Evolutionary conservation across 2,329 filamentous ascomycete species (phyloP).

Genomic region (Graphilbum fragrans): DNA sequence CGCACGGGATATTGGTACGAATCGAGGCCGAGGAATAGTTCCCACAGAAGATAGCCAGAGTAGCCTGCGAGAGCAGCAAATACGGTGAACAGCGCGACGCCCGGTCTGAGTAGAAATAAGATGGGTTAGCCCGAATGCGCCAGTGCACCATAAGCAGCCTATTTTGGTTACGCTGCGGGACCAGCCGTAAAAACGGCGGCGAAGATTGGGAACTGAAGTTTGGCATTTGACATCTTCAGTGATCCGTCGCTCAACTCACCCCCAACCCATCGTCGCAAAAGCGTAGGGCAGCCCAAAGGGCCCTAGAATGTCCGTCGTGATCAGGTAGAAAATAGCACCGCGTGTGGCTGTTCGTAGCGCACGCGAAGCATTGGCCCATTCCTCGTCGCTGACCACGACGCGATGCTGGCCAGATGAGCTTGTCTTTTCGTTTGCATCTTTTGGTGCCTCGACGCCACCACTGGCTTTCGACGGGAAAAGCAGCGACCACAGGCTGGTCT

Average conservation of each 20-base stretch:
- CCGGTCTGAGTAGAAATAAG: conserved; percentile 24
- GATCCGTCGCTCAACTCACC: too few species aligned
- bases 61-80: conserved; percentile 28
- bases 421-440: too few species aligned
- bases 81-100: conserved; percentile 30
- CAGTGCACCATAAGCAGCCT: too few species aligned
- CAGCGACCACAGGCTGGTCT: conserved; percentile 12
- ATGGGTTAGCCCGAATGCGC: neutral
- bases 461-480: conserved; percentile 12
- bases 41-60: conserved; percentile 34
- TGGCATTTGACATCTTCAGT: too few species aligned
- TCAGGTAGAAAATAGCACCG: conserved; percentile 34
- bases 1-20: conserved; percentile 31
- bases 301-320: conserved; percentile 35
- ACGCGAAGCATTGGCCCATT: conserved; percentile 34
- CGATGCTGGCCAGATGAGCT: too few species aligned
- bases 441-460: conserved; percentile 6
- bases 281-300: conserved; percentile 25
- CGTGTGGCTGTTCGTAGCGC: conserved; percentile 31
- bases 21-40: conserved; percentile 30
- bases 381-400: conserved; percentile 21
- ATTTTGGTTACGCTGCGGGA: too few species aligned
- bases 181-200: neutral
- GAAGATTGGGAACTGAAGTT: neutral
- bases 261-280: conserved; percentile 15